Conservation (phyloP, 495 filamentous ascomycete genomes). For the Saxophila tyrrhenica region DNA sequence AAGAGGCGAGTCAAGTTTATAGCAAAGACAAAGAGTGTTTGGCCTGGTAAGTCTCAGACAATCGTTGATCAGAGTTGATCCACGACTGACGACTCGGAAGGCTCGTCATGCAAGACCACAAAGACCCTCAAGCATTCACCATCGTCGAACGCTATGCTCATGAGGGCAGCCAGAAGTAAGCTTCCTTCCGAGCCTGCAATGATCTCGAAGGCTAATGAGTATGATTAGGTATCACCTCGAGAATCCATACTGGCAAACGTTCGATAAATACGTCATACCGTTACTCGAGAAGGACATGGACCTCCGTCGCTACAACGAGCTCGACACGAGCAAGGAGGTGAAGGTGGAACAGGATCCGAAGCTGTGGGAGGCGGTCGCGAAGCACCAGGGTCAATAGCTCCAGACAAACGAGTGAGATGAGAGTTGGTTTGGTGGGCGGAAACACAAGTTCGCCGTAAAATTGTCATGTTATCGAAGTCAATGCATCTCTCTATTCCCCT, state of each 20-base stretch:
- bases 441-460: no score
- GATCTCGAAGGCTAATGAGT: no score
- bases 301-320: conserved; percentile 49
- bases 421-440: no score
- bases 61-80: no score
- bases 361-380: conserved; percentile 17
- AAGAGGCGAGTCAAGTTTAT: conserved; percentile 54
- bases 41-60: conserved; percentile 44
- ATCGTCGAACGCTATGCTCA: conserved; percentile 55
- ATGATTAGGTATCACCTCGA: conserved; percentile 18
- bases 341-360: conserved; percentile 23
- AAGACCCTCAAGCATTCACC: conserved; percentile 53
- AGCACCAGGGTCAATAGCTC: conserved; percentile 15
- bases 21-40: conserved; percentile 55
- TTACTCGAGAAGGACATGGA: conserved; percentile 55
- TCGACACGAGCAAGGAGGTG: conserved; percentile 36
- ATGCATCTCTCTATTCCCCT: no score
- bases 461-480: no score
- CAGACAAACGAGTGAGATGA: no score
- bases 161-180: conserved; percentile 34
- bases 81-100: not conserved
- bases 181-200: no score
- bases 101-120: conserved; percentile 46
- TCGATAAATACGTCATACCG: conserved; percentile 54
- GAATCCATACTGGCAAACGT: conserved; percentile 49